Evolutionary conservation across 2,329 filamentous ascomycete species (phyloP).

Genomic region (Cryphonectria parasitica): DNA sequence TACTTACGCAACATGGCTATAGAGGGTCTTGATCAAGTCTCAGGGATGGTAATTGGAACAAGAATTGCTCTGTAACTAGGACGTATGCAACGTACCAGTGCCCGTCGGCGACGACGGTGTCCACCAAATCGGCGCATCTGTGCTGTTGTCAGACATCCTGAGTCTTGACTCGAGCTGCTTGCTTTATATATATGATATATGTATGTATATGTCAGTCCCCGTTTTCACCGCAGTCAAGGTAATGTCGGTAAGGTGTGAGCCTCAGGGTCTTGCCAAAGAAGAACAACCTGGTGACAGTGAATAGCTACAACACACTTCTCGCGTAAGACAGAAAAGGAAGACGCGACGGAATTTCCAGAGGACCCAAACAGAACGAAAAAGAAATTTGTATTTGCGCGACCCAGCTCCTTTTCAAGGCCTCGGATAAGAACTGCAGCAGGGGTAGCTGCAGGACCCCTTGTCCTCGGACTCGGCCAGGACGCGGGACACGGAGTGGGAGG

Average conservation of each 20-base stretch:
- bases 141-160: constrained; percentile 23
- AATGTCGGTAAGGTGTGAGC: neutral
- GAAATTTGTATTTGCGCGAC: constrained; percentile 1
- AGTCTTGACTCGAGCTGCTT: neutral
- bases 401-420: constrained; percentile 10
- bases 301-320: neutral
- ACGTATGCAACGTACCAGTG: neutral
- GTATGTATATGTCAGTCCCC: neutral
- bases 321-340: neutral
- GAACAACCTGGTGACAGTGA: neutral
- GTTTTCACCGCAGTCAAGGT: neutral
- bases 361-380: neutral
- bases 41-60: neutral
- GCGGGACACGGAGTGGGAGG: neutral
- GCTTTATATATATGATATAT: neutral
- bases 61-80: neutral
- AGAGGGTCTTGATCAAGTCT: no score
- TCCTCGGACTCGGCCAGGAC: neutral
- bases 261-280: neutral
- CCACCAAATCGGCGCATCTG: constrained; percentile 18
- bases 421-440: constrained; percentile 10
- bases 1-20: neutral
- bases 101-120: constrained; percentile 19
- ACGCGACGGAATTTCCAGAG: neutral
- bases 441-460: constrained; percentile 18